These are phyloP conservation scores for Singerocomus rubriflavus DNA, from an alignment of 1,284 basidiomycete genomes.

Conservation along the genomic window DNA sequence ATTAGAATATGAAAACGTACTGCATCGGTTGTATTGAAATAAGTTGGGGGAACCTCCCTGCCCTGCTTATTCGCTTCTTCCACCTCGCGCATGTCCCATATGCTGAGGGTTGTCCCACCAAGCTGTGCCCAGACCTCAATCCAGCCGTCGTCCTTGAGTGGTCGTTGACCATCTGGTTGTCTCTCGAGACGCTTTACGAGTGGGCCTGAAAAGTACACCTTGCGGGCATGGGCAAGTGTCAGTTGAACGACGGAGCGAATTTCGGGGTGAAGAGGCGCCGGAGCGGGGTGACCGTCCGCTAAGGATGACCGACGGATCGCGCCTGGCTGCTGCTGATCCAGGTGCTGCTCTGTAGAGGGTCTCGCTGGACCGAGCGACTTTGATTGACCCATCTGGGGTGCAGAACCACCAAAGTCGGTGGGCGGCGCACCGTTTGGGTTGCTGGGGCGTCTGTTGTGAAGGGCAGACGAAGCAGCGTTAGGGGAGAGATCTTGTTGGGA, in stretches of 20 bases:
- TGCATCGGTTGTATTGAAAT: constrained; percentile 85
- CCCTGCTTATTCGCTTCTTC: constrained; percentile 78
- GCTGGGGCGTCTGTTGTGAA: constrained; percentile 14
- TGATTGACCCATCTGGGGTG: constrained; percentile 34
- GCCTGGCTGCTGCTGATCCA: constrained; percentile 10
- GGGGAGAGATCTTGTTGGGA: constrained; percentile 15
- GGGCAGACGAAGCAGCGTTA: not conserved
- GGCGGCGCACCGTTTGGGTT: constrained; percentile 9
- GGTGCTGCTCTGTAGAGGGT: constrained; percentile 20
- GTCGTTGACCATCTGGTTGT: constrained; percentile 70
- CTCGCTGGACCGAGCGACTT: constrained; percentile 30
- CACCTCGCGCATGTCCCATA: constrained; percentile 87
- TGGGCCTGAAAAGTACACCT: constrained; percentile 81
- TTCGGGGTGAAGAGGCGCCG: constrained; percentile 64
- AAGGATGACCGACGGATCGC: constrained; percentile 24
- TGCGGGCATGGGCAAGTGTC: constrained; percentile 67
- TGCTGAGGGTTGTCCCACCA: constrained; percentile 87
- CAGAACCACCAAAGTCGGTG: constrained; percentile 20
- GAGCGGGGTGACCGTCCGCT: constrained; percentile 17
- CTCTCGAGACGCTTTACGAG: constrained; percentile 71
- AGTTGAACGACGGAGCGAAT: constrained; percentile 72
- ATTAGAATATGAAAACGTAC: constrained; percentile 44
- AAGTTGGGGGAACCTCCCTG: constrained; percentile 80
- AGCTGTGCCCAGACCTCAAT: constrained; percentile 91
- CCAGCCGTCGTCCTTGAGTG: constrained; percentile 82